Conservation (phyloP, 2,329 filamentous ascomycete genomes). For the Colletotrichum sp. region DNA sequence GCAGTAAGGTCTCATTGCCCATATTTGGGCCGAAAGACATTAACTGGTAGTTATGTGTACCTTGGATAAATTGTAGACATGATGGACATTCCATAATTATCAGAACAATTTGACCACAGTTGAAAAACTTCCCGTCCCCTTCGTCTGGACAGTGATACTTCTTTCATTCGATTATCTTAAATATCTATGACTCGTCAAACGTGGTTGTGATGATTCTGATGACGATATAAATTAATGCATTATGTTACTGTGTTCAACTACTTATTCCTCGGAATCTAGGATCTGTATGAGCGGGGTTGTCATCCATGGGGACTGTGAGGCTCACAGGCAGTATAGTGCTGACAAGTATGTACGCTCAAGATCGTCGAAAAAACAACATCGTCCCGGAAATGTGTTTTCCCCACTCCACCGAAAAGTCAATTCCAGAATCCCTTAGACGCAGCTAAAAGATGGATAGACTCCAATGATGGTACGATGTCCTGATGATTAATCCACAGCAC, state of each 20-base stretch:
- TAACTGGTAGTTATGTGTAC: background rate
- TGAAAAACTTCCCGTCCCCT: background rate
- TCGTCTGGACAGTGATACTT: background rate
- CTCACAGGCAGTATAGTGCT: background rate
- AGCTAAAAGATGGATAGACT: background rate
- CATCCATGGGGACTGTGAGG: background rate
- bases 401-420: background rate
- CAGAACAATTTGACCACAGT: too few relatives aligned
- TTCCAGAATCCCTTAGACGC: background rate
- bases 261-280: background rate
- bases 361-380: background rate
- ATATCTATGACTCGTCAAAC: background rate
- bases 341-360: background rate
- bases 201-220: background rate
- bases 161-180: background rate
- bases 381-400: background rate
- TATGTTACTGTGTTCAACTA: background rate
- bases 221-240: background rate
- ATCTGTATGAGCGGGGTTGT: background rate
- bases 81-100: background rate
- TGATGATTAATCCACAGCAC: slow-evolving; percentile 1
- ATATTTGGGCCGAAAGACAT: background rate
- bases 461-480: background rate
- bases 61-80: background rate
- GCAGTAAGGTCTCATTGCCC: background rate